A percentile compares a stretch with the other conserved stretches of the same genome.
These are phyloP conservation scores for Aspergillus haitiensis DNA, from an alignment of 495 filamentous ascomycete genomes.

Conservation along the genomic window DNA sequence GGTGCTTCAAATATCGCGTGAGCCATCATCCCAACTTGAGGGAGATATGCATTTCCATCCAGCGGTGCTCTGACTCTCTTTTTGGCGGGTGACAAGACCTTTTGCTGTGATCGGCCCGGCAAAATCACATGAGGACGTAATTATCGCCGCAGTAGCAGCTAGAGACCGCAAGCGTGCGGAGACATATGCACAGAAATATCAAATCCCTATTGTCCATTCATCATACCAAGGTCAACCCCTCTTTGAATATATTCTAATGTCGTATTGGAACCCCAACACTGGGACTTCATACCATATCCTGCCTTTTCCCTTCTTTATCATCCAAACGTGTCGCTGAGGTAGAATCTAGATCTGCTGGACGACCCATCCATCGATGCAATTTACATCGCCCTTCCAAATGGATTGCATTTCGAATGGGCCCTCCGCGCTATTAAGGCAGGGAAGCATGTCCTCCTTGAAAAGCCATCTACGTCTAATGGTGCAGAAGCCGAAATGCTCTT, in stretches of 20 bases:
- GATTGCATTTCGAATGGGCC: conserved; percentile 48
- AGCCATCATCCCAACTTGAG: background rate
- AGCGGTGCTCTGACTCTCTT: too few relatives aligned
- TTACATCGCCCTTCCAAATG: conserved; percentile 54
- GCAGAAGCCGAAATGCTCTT: conserved; percentile 41
- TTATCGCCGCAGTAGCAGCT: conserved; percentile 59
- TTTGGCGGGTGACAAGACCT: background rate
- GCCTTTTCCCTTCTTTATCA: background rate
- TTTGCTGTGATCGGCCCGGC: conserved; percentile 55
- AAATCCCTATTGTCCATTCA: conserved; percentile 54
- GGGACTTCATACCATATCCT: too few relatives aligned
- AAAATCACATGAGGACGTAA: conserved; percentile 57
- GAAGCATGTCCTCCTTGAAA: conserved; percentile 53
- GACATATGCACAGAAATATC: conserved; percentile 56
- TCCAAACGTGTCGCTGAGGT: background rate
- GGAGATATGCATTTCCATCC: too few relatives aligned
- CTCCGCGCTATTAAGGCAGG: conserved; percentile 38
- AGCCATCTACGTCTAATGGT: conserved; percentile 45
- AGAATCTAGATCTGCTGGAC: conserved; percentile 33
- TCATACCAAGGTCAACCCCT: conserved; percentile 42
- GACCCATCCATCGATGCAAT: conserved; percentile 45
- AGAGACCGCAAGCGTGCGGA: conserved; percentile 54
- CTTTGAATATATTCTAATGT: background rate
- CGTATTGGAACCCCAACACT: too few relatives aligned
- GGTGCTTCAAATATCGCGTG: conserved; percentile 37